Evolutionary conservation across 768 basidiomycete genomes (phyloP).

Genomic region (Amanita rubescens): DNA sequence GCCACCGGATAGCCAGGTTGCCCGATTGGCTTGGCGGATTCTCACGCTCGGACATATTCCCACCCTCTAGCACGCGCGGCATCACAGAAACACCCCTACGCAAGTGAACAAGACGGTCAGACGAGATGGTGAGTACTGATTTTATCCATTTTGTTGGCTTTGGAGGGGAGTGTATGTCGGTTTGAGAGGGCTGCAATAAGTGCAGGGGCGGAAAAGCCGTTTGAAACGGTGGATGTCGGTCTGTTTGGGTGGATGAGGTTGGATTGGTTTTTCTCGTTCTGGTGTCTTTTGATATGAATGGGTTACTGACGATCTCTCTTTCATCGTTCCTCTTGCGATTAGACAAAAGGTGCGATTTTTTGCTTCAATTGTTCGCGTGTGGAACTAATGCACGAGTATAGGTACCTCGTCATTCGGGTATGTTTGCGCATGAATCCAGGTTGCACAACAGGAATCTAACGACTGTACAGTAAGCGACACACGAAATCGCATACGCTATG

Average conservation of each 20-base stretch:
- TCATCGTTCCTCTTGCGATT: constrained; percentile 18
- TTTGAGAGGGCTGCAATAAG: constrained; percentile 13
- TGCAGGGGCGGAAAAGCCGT: constrained; percentile 12
- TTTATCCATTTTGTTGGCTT: constrained; percentile 10
- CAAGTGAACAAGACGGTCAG: constrained; percentile 22
- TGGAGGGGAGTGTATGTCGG: constrained; percentile 1
- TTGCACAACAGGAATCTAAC: neutral
- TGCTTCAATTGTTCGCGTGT: neutral
- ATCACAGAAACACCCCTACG: constrained; percentile 15
- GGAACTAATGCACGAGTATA: constrained; percentile 19
- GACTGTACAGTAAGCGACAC: constrained; percentile 77
- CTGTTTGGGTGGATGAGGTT: constrained; percentile 9
- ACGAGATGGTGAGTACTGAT: constrained; percentile 39
- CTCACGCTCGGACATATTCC: neutral
- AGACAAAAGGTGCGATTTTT: constrained; percentile 78
- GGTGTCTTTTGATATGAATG: constrained; percentile 7
- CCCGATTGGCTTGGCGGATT: neutral
- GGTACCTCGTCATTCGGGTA: constrained; percentile 97
- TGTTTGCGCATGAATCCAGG: constrained; percentile 26
- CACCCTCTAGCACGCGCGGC: neutral
- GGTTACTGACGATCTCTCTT: constrained; percentile 17
- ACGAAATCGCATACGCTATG: constrained; percentile 96
- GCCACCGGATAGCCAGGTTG: neutral
- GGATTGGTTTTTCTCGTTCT: neutral
- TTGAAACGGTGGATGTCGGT: constrained; percentile 1